A percentile compares a stretch with the other conserved stretches of the same genome.
These are phyloP conservation scores for Trypanosoma caninum DNA, from an alignment of 208 protist species.

Conservation along the genomic window DNA sequence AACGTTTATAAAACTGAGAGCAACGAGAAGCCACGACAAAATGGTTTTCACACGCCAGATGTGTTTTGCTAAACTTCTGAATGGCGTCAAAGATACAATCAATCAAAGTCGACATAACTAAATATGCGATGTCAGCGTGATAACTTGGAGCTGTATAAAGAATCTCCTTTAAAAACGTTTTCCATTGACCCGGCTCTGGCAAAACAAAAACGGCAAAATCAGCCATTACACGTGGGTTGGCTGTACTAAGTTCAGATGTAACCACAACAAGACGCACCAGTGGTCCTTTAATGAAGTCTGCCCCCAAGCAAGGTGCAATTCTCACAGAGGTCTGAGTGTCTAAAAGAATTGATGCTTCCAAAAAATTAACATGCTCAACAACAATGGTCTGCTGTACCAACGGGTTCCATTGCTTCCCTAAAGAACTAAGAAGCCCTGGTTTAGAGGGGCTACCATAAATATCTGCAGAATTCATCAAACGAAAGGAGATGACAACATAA, in stretches of 20 bases:
- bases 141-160: conserved; percentile 26
- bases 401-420: conserved; percentile 28
- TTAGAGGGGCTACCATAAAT: conserved; percentile 55
- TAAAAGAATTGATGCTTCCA: conserved; percentile 25
- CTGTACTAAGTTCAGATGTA: conserved; percentile 22
- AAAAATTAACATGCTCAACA: conserved; percentile 36
- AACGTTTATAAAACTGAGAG: conserved; percentile 45
- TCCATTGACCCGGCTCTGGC: conserved; percentile 33
- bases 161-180: conserved; percentile 30
- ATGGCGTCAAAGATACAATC: conserved; percentile 18
- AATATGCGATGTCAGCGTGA: conserved; percentile 23
- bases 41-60: conserved; percentile 19
- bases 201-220: conserved; percentile 53
- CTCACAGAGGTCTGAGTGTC: conserved; percentile 21
- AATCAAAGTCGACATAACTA: conserved; percentile 41
- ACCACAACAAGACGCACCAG: conserved; percentile 35
- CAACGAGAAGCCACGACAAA: conserved; percentile 33
- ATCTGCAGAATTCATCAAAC: conserved; percentile 53
- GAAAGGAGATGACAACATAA: conserved; percentile 46
- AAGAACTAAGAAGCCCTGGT: conserved; percentile 37
- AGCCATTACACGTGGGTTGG: conserved; percentile 32
- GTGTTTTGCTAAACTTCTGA: not conserved
- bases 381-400: conserved; percentile 37
- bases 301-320: conserved; percentile 13
- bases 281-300: conserved; percentile 34